phyloP scores from a whole-genome alignment of 371 early-diverging fungal genomes.

The Mucor lusitanicus region DNA sequence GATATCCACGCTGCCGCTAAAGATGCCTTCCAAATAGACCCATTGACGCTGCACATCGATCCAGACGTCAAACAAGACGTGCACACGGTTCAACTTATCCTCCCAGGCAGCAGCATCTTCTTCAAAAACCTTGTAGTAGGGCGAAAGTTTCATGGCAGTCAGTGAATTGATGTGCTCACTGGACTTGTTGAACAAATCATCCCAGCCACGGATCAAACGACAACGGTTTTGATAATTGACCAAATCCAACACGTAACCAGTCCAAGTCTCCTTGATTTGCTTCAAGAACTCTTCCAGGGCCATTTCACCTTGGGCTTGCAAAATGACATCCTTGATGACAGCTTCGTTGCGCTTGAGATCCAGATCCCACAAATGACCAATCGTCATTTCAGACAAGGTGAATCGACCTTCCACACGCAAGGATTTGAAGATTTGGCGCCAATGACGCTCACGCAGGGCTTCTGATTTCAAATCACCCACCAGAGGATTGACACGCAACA shows the following conservation, averaged over 20 bases:
- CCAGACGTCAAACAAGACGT: slow-evolving; percentile 97
- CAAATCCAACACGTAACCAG: slow-evolving; percentile 87
- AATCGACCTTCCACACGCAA: slow-evolving; percentile 75
- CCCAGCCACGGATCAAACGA: slow-evolving; percentile 96
- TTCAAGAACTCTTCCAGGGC: slow-evolving; percentile 97
- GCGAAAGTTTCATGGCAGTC: slow-evolving; percentile 95
- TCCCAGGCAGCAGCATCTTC: slow-evolving; percentile 96
- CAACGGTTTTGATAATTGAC: slow-evolving; percentile 97
- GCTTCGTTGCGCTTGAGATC: slow-evolving; percentile 88
- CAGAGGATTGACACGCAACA: slow-evolving; percentile 81
- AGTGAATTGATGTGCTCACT: slow-evolving; percentile 94
- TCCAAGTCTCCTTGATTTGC: slow-evolving; percentile 90
- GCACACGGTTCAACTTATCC: slow-evolving; percentile 93
- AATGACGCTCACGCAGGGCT: slow-evolving; percentile 96
- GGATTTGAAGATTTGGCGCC: slow-evolving; percentile 90
- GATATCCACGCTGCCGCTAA: slow-evolving; percentile 94
- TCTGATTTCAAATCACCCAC: slow-evolving; percentile 94
- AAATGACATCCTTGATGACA: slow-evolving; percentile 82
- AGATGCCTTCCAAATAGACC: slow-evolving; percentile 99
- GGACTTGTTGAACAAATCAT: slow-evolving; percentile 95
- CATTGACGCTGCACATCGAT: slow-evolving; percentile 99
- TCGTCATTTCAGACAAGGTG: slow-evolving; percentile 81
- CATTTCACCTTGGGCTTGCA: slow-evolving; percentile 98
- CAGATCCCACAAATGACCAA: slow-evolving; percentile 95
- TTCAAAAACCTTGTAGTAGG: slow-evolving; percentile 97